Evolutionary conservation across 2,329 filamentous ascomycete species (phyloP), one percentile per base, ranked within the genome.

Genomic region (Drechslerella dactyloides): DNA sequence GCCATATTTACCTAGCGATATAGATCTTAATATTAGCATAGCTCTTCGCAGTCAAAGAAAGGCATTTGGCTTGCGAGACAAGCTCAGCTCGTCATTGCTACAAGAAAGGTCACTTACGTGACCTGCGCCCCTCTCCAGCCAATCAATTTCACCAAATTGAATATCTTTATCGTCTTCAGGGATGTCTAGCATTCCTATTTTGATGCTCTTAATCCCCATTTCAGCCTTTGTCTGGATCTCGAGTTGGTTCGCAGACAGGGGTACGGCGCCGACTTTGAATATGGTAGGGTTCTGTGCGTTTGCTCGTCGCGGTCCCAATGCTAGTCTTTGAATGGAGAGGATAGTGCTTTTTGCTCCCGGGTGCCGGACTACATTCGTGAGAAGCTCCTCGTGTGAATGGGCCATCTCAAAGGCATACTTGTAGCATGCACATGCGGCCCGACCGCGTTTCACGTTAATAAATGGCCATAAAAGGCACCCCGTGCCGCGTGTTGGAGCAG

Each of bases 101-200:
- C 33, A 37, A 42, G 4, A 13, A 17, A 27, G 17, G 4, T 2
- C 27, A 69, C 64, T 42, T n/a, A 69, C 64, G 40, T n/a, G n/a
- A n/a, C 24, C 42, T 3, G 8, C 13, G 11, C 57, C 33, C 37
- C 37, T 59, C 5, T 59, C 53, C 17, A 7, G 35, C 66, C 66
- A 70, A 17, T 70, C 54, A 30, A 70, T 55, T 19, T 19, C 55
- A 6, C 66, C 66, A 15, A 35, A 70, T 59, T 70, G 66, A 15
- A 70, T 37, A 55, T 70, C 66, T 19, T 46, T 52, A 15, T 70
- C 66, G 30, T 70, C 66, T 4, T 70, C 66, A 2, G 53, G 40
- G 15, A 70, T 46, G 58, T 70, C 66, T 24, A 70, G 42, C 66
- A 70, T 70, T 5, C 58, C 66, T 42, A 70, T 27, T 23, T 70